phyloP scores from a whole-genome alignment of 2,329 filamentous ascomycete genomes.

The Knufia fluminis region DNA sequence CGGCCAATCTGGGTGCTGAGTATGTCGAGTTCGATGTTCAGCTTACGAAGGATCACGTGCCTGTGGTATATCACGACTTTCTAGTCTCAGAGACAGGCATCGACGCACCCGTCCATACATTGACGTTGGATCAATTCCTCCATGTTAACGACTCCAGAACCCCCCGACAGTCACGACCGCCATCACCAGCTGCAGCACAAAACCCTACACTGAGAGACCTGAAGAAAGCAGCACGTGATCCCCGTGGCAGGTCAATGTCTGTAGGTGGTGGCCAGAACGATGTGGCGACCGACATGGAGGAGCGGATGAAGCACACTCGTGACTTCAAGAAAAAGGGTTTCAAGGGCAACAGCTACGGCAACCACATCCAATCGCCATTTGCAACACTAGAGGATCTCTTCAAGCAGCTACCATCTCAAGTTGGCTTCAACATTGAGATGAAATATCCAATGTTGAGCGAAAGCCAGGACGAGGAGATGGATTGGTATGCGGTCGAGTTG shows the following conservation, averaged over 20 bases:
- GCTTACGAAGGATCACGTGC: constrained; percentile 95
- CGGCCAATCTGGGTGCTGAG: constrained; percentile 77
- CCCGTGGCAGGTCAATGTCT: constrained; percentile 50
- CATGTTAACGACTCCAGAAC: constrained; percentile 60
- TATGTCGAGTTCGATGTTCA: constrained; percentile 79
- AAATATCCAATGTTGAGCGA: constrained; percentile 99
- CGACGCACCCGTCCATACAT: constrained; percentile 87
- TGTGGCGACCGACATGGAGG: constrained; percentile 50
- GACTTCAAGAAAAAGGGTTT: constrained; percentile 92
- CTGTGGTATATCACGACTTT: constrained; percentile 98
- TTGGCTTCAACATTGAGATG: constrained; percentile 98
- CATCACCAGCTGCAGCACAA: constrained; percentile 33
- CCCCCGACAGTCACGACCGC: constrained; percentile 38
- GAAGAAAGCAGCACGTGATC: constrained; percentile 19
- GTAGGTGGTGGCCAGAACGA: constrained; percentile 43
- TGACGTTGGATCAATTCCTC: constrained; percentile 91
- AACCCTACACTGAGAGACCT: constrained; percentile 18
- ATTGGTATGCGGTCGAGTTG: constrained; percentile 87
- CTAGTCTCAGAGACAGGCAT: constrained; percentile 95
- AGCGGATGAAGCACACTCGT: constrained; percentile 93
- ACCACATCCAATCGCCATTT: constrained; percentile 92
- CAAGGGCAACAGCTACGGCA: constrained; percentile 89
- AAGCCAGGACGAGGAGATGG: constrained; percentile 91
- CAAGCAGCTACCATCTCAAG: constrained; percentile 65
- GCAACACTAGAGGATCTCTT: constrained; percentile 93